These are phyloP conservation scores for Rhizopogon roseolus DNA, from an alignment of 768 basidiomycete genomes.

Conservation along the genomic window DNA sequence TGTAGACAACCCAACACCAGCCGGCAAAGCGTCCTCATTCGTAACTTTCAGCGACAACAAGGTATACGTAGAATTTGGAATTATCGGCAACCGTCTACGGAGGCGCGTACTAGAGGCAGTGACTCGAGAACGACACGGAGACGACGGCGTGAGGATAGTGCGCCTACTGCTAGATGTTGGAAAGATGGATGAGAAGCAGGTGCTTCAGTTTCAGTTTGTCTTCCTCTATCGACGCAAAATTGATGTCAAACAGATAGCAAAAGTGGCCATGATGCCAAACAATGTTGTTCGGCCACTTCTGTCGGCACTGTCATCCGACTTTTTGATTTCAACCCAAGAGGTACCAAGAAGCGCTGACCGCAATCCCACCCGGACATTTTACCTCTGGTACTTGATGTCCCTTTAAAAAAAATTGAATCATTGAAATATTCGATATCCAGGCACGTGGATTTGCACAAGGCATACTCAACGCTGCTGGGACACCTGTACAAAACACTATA, in stretches of 20 bases:
- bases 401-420: not conserved
- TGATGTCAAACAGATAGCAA: conserved; percentile 67
- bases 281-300: conserved; percentile 83
- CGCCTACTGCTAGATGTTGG: conserved; percentile 74
- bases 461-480: conserved; percentile 71
- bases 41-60: conserved; percentile 67
- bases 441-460: conserved; percentile 85
- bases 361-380: conserved; percentile 84
- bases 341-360: conserved; percentile 89
- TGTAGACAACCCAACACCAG: conserved; percentile 77
- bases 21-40: conserved; percentile 67
- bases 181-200: conserved; percentile 95
- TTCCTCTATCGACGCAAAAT: not conserved
- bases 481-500: conserved; percentile 87
- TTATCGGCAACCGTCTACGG: conserved; percentile 62
- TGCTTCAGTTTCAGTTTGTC: conserved; percentile 29
- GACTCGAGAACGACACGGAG: conserved; percentile 78
- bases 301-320: conserved; percentile 73
- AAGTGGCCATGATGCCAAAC: conserved; percentile 87
- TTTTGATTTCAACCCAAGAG: conserved; percentile 87
- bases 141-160: conserved; percentile 78
- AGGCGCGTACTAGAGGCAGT: conserved; percentile 71
- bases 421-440: conserved; percentile 35
- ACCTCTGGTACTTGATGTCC: conserved; percentile 65
- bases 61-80: conserved; percentile 77